These are phyloP conservation scores for Thalassiosira livingstoniorum DNA, from an alignment of 352 stramenopile genomes.

Conservation along the genomic window DNA sequence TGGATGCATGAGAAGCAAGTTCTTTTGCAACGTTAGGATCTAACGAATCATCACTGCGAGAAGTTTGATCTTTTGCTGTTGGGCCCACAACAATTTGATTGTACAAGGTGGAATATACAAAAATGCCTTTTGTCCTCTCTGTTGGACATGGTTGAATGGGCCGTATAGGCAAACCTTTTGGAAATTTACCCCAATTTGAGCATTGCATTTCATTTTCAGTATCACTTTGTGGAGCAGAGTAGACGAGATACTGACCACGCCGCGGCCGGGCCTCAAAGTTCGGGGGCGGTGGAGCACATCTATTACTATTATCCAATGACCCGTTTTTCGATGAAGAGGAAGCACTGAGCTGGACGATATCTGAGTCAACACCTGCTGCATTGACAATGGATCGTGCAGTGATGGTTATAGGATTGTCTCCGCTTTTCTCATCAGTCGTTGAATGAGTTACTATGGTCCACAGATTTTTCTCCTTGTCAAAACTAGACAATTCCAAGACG, in stretches of 20 bases:
- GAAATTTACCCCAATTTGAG: neutral
- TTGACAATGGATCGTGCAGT: conserved; percentile 73
- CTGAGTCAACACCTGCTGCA: conserved; percentile 71
- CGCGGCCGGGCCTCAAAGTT: conserved; percentile 61
- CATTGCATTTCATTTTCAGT: too few relatives aligned
- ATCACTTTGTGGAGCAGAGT: conserved; percentile 29
- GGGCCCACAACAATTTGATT: conserved; percentile 83
- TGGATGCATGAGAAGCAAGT: conserved; percentile 52
- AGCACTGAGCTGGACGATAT: conserved; percentile 63
- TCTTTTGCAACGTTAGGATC: conserved; percentile 59
- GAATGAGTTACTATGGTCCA: conserved; percentile 46
- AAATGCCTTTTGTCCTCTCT: conserved; percentile 85
- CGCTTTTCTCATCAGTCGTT: neutral
- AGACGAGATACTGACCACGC: conserved; percentile 82
- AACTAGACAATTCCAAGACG: conserved; percentile 32
- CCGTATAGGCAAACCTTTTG: conserved; percentile 38
- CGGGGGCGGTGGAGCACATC: neutral
- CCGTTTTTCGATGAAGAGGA: neutral
- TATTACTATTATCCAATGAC: neutral
- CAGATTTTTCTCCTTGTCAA: conserved; percentile 39
- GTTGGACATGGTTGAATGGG: conserved; percentile 83
- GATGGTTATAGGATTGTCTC: conserved; percentile 25
- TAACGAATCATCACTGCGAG: conserved; percentile 61
- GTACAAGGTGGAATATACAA: conserved; percentile 83
- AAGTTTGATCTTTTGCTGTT: conserved; percentile 82